These are phyloP conservation scores for Pisolithus thermaeus DNA, from an alignment of 1,284 basidiomycete genomes.

Conservation along the genomic window DNA sequence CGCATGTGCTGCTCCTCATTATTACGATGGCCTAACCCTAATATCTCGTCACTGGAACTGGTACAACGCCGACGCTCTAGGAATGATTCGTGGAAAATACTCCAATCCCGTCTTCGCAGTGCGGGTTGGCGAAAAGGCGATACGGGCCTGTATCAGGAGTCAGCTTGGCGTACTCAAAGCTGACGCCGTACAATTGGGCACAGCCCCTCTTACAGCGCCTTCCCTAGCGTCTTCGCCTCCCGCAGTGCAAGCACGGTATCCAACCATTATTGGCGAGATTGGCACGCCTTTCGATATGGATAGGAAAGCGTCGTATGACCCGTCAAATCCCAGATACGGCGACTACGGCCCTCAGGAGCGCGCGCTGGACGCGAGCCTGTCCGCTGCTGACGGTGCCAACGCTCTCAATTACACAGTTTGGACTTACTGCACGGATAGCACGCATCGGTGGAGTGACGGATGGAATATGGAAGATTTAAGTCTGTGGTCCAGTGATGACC, in stretches of 20 bases:
- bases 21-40: constrained; percentile 90
- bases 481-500: constrained; percentile 75
- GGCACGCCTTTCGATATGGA: constrained; percentile 95
- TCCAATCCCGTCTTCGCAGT: constrained; percentile 59
- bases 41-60: constrained; percentile 89
- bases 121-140: constrained; percentile 76
- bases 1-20: constrained; percentile 81
- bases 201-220: constrained; percentile 1
- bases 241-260: constrained; percentile 45
- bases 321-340: constrained; percentile 42
- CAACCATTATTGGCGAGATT: constrained; percentile 93
- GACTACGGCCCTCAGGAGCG: constrained; percentile 79
- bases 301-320: constrained; percentile 73
- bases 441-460: constrained; percentile 87
- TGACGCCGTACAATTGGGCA: constrained; percentile 58
- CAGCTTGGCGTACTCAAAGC: constrained; percentile 79
- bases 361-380: constrained; percentile 89
- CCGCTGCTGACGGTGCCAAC: constrained; percentile 84
- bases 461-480: constrained; percentile 98
- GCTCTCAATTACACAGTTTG: constrained; percentile 83
- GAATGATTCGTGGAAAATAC: constrained; percentile 87
- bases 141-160: constrained; percentile 77
- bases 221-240: constrained; percentile 23
- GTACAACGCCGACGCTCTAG: constrained; percentile 96
- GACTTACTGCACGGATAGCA: constrained; percentile 82